These are phyloP conservation scores for Hawksworthiomyces lignivorus DNA, from an alignment of 2,329 filamentous ascomycete species.

Conservation along the genomic window DNA sequence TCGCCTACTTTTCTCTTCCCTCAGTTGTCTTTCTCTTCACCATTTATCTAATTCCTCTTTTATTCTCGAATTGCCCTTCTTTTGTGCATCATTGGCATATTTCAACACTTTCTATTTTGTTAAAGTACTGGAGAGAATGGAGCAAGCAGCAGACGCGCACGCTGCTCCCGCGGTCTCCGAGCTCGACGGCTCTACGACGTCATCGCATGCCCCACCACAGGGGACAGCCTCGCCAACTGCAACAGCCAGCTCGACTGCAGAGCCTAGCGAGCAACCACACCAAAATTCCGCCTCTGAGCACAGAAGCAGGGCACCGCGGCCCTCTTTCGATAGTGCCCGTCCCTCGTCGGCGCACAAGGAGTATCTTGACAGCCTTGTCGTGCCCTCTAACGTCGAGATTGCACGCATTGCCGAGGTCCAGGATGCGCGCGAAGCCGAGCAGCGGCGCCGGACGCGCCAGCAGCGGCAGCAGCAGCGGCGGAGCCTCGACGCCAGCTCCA, in stretches of 20 bases:
- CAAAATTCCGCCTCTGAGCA: neutral
- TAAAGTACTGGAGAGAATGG: no score
- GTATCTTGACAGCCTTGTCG: slow-evolving; percentile 44
- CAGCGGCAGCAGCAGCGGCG: slow-evolving; percentile 16
- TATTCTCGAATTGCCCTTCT: no score
- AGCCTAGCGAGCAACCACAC: neutral
- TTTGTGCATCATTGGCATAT: no score
- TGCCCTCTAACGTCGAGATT: slow-evolving; percentile 39
- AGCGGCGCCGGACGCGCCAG: slow-evolving; percentile 33
- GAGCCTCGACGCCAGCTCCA: slow-evolving; percentile 6
- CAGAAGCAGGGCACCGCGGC: neutral
- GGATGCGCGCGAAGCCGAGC: slow-evolving; percentile 35
- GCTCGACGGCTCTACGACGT: no score
- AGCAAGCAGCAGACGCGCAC: no score
- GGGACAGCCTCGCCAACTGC: neutral
- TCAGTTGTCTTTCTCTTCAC: no score
- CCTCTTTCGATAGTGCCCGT: slow-evolving; percentile 1
- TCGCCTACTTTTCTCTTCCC: no score
- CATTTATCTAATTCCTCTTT: no score
- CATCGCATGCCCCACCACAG: neutral
- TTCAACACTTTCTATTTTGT: no score
- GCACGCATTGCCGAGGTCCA: slow-evolving; percentile 42
- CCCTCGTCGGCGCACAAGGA: slow-evolving; percentile 26
- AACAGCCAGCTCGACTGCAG: neutral
- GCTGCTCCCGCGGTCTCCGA: no score